Percentiles rank a stretch among this genome's conserved stretches.
These are phyloP conservation scores for Agrocybe praecox DNA, from an alignment of 768 basidiomycete genomes.

Conservation along the genomic window DNA sequence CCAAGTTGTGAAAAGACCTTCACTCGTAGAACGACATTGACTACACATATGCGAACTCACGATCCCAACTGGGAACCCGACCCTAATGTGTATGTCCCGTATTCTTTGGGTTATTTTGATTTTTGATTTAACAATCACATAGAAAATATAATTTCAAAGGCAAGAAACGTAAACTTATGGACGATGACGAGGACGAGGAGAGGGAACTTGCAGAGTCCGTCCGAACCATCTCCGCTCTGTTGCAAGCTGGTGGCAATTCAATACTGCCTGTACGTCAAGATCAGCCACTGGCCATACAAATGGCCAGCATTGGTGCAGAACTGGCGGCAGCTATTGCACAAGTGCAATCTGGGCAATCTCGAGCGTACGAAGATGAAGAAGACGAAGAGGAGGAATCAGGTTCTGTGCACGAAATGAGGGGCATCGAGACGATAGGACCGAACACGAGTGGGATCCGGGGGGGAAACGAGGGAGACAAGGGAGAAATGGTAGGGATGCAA, in stretches of 20 bases:
- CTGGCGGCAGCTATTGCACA: conserved; percentile 82
- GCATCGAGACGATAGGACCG: conserved; percentile 53
- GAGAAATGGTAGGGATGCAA: conserved; percentile 35
- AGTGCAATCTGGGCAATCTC: conserved; percentile 65
- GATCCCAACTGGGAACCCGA: conserved; percentile 86
- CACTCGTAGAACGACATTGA: conserved; percentile 82
- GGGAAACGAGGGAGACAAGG: conserved; percentile 35
- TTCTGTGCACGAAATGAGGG: conserved; percentile 54
- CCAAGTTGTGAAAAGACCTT: conserved; percentile 86
- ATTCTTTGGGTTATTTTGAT: conserved; percentile 7
- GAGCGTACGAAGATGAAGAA: conserved; percentile 59
- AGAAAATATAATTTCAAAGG: conserved; percentile 83
- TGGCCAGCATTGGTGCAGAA: conserved; percentile 80
- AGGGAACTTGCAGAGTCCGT: conserved; percentile 72
- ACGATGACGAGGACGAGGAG: conserved; percentile 63
- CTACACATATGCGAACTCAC: conserved; percentile 86
- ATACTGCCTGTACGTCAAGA: conserved; percentile 33
- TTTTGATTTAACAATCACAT: conserved; percentile 18
- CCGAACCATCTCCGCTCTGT: conserved; percentile 71
- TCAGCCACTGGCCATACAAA: conserved; percentile 60
- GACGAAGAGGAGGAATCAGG: conserved; percentile 52
- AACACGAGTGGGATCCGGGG: conserved; percentile 67
- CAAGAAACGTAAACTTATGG: conserved; percentile 59
- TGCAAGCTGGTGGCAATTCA: conserved; percentile 49
- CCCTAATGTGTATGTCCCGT: conserved; percentile 69